Evolutionary conservation across 108 stramenopile species (phyloP), one percentile per base, ranked within the genome.

Genomic region (Discostella stelligeroides): DNA sequence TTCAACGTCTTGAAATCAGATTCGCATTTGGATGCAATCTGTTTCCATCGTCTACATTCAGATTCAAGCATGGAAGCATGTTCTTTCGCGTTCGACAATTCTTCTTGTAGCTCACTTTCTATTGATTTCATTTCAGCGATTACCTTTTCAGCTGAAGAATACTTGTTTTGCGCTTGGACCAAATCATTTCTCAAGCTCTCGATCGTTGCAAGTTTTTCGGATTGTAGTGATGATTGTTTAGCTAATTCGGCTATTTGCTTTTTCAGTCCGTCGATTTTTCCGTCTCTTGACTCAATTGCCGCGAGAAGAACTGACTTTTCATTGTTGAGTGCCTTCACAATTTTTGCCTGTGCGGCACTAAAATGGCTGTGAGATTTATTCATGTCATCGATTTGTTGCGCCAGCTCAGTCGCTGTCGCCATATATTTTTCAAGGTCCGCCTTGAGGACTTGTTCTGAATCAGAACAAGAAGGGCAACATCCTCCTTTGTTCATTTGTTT

Each of bases 231-330:
- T 18, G 70, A 38, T 46, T 66, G 37, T 21, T 66, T 61, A 62
- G 82, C 85, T 7, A 76, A 29, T 7, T 62, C 67, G 29, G 73
- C 37, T 12, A 79, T 62, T 42, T 64, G 66, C 23, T 74, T 59
- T 41, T 79, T 82, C 11, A 88, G 60, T 57, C 67, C 76, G 4
- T 60, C 83, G 65, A 90, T 85, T 66, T 80, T 81, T 41, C 84
- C 76, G 76, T 91, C 89, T n/a, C 92, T 72, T 23, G 88, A 86
- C 34, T 90, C 89, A 24, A 93, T 76, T 18, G 85, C 84, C 14
- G 92, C 92, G 18, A 68, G 53, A 23, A 90, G 66, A 10, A 93
- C 87, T 9, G 86, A 85, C 85, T 89, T 89, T 71, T 93, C 92
- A 64, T 93, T 93, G 28, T 78, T 82, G 9, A 88, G 66, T 24